Conservation (phyloP, 2,329 filamentous ascomycete genomes). For the Colletotrichum sp. region DNA sequence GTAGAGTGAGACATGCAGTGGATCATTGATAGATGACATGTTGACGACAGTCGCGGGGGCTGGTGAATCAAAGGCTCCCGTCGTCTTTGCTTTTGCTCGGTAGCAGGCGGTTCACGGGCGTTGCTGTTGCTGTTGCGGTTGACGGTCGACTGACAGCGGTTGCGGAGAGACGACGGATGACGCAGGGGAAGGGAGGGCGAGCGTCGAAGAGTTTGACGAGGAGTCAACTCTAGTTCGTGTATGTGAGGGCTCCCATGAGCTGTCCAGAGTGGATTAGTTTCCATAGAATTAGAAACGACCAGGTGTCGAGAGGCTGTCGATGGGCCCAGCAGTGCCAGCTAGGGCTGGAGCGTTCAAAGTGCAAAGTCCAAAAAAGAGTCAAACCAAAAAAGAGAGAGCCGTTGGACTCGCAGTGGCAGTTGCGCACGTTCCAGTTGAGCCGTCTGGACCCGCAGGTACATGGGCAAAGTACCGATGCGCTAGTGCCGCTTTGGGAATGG, state of each 20-base stretch:
- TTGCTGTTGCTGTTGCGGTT: neutral
- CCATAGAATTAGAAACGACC: neutral
- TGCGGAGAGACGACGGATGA: neutral
- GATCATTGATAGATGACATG: conserved; percentile 30
- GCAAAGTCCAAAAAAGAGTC: neutral
- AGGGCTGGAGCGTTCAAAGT: neutral
- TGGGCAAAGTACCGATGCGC: neutral
- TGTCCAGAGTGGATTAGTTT: neutral
- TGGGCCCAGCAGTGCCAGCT: too few relatives aligned
- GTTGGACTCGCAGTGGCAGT: neutral
- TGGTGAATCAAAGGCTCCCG: neutral
- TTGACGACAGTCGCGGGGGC: conserved; percentile 5
- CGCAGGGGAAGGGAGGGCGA: neutral
- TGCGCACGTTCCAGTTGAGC: conserved; percentile 1
- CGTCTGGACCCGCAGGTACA: neutral
- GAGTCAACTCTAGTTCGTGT: neutral
- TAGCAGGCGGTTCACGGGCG: neutral
- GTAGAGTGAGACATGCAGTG: conserved; percentile 39
- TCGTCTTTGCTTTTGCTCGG: neutral
- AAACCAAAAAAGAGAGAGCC: neutral
- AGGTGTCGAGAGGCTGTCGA: neutral
- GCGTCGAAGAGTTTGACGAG: neutral
- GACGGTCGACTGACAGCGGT: neutral
- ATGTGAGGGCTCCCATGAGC: conserved; percentile 14
- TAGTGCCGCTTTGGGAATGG: neutral